Base-by-base conservation (phyloP, 208 protist genomes). In the Crithidia thermophila region DNA sequence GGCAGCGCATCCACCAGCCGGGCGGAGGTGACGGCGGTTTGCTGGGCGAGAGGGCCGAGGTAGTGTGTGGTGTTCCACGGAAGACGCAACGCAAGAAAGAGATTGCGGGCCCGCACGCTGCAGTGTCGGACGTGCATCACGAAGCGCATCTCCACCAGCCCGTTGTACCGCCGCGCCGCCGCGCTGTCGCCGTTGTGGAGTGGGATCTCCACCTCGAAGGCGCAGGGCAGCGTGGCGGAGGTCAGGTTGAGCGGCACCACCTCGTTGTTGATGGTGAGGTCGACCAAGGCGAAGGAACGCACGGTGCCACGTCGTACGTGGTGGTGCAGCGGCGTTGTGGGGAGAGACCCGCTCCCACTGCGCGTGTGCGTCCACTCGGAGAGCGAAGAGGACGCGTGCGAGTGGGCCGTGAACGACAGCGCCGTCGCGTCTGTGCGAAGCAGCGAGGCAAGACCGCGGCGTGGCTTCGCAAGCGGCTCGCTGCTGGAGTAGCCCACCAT, bases 1-100 rank as follows among this genome's bases (percentile, higher is more conserved):
- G 87, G 84, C 7, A 87, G 52, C 1, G 72, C 46, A 11, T 56
- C 51, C 30, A 90, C 71, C 14, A 91, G 50, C 14, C 84, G 67
- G 11, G 75, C 82, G 11, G 85, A 94, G 2, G 23, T 4, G 3
- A 88, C 71, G 14, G 16, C 2, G 28, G 68, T 31, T 13, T 57
- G 46, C 31, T 46, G n/a, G 39, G 37, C 45, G 21, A 80, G 39
- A 8, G 79, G 73, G 13, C 79, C 73, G 14, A 81, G 65, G 49
- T 84, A 84, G 69, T 80, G 79, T 39, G 28, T n/a, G 5, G 72
- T 78, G 0, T 66, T 66, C 61, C 70, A 81, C 23, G 79, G 79
- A 10, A 80, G 55, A 18, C 23, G 47, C 6, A 76, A 47, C 23
- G 58, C 20, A n/a, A 62, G 43, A 2, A 73, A 71, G 1, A 78